Evolutionary conservation across 73 alveolate species (phyloP).

Genomic region (Effrenium voratum): DNA sequence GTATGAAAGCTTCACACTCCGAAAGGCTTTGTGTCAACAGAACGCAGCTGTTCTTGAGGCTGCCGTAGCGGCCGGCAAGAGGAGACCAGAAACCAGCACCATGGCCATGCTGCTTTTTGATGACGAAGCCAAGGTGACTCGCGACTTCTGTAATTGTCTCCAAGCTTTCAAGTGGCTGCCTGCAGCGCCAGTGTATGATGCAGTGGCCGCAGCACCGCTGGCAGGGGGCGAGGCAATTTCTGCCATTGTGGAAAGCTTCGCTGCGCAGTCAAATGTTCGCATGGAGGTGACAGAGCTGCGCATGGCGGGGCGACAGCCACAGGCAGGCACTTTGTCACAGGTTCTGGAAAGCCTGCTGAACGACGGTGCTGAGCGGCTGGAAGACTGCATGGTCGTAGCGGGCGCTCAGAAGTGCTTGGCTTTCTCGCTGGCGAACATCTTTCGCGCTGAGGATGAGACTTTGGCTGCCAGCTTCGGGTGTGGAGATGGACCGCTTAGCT

Average conservation of each 20-base stretch:
- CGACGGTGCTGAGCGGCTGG: too few relatives aligned
- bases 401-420: too few relatives aligned
- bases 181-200: conserved; percentile 19
- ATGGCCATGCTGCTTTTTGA: background rate
- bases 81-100: background rate
- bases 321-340: background rate
- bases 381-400: too few relatives aligned
- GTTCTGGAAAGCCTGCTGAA: background rate
- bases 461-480: too few relatives aligned
- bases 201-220: conserved; percentile 3
- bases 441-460: too few relatives aligned
- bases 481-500: too few relatives aligned
- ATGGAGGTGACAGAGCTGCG: background rate
- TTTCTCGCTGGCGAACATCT: too few relatives aligned
- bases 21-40: background rate
- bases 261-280: background rate
- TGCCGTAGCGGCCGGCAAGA: background rate
- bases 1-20: background rate
- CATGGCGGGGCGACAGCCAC: background rate
- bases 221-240: too few relatives aligned
- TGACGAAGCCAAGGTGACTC: background rate
- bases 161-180: background rate
- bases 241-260: background rate
- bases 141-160: background rate
- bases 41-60: background rate